Evolutionary conservation across 164 flowering plant species (phyloP).

Genomic region (Vitis amurensis): DNA sequence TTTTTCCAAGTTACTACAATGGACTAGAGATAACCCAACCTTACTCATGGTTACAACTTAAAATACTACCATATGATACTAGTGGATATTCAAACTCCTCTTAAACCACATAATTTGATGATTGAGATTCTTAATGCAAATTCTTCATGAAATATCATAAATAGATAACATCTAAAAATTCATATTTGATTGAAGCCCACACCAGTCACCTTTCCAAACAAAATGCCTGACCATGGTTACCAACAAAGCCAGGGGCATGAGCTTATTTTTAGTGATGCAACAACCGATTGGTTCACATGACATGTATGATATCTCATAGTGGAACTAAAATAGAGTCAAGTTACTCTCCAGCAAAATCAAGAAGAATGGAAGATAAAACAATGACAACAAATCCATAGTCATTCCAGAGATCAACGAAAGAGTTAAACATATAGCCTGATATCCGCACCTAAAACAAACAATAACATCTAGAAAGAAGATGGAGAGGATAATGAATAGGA

Average conservation of each 20-base stretch:
- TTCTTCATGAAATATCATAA: neutral
- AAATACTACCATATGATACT: neutral
- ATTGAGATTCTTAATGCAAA: neutral
- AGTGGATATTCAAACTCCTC: no score
- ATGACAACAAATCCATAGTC: no score
- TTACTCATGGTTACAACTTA: neutral
- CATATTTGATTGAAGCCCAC: neutral
- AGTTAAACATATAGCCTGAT: no score
- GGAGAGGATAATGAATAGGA: no score
- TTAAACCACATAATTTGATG: no score
- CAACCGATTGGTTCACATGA: constrained; percentile 11
- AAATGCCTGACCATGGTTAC: neutral
- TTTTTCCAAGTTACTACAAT: neutral
- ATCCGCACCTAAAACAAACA: no score
- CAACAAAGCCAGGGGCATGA: neutral
- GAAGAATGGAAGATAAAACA: no score
- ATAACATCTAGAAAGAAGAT: no score
- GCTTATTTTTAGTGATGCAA: constrained; percentile 2
- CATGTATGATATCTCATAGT: neutral
- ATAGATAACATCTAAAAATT: neutral
- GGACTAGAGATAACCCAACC: neutral
- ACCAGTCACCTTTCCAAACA: neutral
- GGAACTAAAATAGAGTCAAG: no score
- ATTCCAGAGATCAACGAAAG: no score
- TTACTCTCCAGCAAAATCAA: no score